These are phyloP conservation scores for Scleroderma citrinum DNA, from an alignment of 768 basidiomycete species.

Conservation along the genomic window DNA sequence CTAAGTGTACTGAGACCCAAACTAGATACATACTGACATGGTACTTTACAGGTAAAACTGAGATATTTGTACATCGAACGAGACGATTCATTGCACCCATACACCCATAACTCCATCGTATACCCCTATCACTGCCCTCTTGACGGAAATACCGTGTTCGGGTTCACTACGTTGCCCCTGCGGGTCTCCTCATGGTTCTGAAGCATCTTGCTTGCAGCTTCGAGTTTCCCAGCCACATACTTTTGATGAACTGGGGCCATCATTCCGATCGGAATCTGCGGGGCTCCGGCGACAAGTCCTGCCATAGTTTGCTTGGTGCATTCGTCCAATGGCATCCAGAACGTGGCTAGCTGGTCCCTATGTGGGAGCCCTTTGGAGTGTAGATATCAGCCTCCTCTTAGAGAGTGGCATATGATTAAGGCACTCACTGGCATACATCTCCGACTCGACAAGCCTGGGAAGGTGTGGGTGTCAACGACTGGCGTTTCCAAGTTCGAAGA, in stretches of 20 bases:
- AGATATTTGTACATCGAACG: too few relatives aligned
- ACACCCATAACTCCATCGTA: neutral
- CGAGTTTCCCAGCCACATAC: slow-evolving; percentile 28
- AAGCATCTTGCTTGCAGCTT: slow-evolving; percentile 4
- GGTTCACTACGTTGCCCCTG: neutral
- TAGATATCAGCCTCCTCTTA: slow-evolving; percentile 38
- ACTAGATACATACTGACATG: too few relatives aligned
- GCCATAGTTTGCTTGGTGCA: slow-evolving; percentile 29
- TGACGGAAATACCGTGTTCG: too few relatives aligned
- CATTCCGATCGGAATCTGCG: slow-evolving; percentile 23
- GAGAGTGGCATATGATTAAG: neutral
- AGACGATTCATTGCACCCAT: neutral
- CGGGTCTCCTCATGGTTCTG: neutral
- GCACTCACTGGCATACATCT: slow-evolving; percentile 49
- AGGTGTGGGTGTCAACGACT: neutral
- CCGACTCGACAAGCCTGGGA: slow-evolving; percentile 52
- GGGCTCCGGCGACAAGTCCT: slow-evolving; percentile 33
- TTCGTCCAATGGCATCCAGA: neutral
- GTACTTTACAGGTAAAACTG: too few relatives aligned
- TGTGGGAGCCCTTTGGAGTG: slow-evolving; percentile 40
- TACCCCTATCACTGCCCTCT: too few relatives aligned
- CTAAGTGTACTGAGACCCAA: neutral
- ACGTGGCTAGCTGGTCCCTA: neutral
- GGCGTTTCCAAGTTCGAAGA: neutral
- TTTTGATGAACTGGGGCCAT: slow-evolving; percentile 11